Conservation (phyloP, 768 basidiomycete genomes). For the Boletus patriciae region DNA sequence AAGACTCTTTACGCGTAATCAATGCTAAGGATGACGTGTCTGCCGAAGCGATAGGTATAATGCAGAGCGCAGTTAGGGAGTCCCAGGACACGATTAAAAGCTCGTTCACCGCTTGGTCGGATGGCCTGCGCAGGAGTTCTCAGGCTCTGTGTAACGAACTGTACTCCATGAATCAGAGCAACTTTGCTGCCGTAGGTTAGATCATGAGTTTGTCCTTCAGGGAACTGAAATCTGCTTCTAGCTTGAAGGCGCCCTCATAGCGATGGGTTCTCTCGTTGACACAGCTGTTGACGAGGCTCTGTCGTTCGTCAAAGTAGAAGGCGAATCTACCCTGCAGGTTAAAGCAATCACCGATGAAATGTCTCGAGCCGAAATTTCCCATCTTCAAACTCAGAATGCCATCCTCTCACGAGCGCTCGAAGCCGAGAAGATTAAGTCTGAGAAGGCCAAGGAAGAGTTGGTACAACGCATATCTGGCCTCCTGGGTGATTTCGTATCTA, state of each 20-base stretch:
- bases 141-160: conserved; percentile 49
- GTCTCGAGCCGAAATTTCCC: conserved; percentile 53
- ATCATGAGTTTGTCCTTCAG: neutral
- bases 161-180: conserved; percentile 42
- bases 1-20: conserved; percentile 52
- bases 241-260: conserved; percentile 58
- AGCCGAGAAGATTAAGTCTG: conserved; percentile 63
- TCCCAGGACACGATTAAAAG: conserved; percentile 53
- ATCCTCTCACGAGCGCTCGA: conserved; percentile 60
- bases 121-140: conserved; percentile 49
- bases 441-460: conserved; percentile 69
- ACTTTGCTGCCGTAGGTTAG: conserved; percentile 46
- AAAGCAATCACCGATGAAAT: conserved; percentile 49
- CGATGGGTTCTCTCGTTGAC: conserved; percentile 61
- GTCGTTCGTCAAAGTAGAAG: conserved; percentile 56
- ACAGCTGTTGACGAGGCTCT: conserved; percentile 56
- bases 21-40: conserved; percentile 57
- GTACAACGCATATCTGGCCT: conserved; percentile 73
- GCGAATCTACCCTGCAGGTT: conserved; percentile 48
- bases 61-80: conserved; percentile 52
- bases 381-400: conserved; percentile 71
- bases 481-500: conserved; percentile 65
- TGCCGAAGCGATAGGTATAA: conserved; percentile 47
- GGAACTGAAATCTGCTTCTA: conserved; percentile 23
- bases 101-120: conserved; percentile 56